Evolutionary conservation across 495 filamentous ascomycete genomes (phyloP).

Genomic region (Darksidea phi): DNA sequence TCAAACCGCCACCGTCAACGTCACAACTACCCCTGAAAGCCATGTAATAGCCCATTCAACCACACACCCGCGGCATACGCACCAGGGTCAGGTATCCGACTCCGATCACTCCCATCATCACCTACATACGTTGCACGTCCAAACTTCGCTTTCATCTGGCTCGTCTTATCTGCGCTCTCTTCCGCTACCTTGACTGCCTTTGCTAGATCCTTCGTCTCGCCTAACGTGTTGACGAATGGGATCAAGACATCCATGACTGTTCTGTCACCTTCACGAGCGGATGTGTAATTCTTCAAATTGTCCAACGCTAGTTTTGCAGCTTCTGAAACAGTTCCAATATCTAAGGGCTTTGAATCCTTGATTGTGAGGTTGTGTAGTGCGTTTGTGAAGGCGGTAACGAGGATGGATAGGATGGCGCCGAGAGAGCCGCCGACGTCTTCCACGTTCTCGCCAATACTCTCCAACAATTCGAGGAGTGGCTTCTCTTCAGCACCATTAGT

Average conservation of each 20-base stretch:
- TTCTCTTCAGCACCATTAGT: slow-evolving; percentile 40
- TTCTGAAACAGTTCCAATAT: slow-evolving; percentile 21
- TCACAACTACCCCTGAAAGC: background rate
- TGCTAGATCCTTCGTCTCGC: slow-evolving; percentile 46
- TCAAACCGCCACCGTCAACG: too few relatives aligned
- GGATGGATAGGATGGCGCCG: slow-evolving; percentile 60
- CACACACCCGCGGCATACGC: slow-evolving; percentile 62
- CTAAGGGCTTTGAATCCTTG: slow-evolving; percentile 11
- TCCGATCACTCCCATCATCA: slow-evolving; percentile 42
- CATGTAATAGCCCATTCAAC: slow-evolving; percentile 51
- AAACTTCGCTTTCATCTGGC: slow-evolving; percentile 55
- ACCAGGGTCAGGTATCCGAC: slow-evolving; percentile 58
- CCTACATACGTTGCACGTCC: slow-evolving; percentile 62
- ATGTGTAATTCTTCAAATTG: slow-evolving; percentile 47
- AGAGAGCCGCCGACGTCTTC: slow-evolving; percentile 63
- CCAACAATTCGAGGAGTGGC: slow-evolving; percentile 52
- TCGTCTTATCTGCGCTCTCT: slow-evolving; percentile 55
- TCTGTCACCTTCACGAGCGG: slow-evolving; percentile 41
- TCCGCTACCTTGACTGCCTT: slow-evolving; percentile 54
- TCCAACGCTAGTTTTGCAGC: slow-evolving; percentile 41
- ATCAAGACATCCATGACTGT: slow-evolving; percentile 62
- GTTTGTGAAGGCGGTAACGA: slow-evolving; percentile 57
- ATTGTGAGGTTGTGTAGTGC: slow-evolving; percentile 39
- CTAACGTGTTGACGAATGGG: slow-evolving; percentile 55
- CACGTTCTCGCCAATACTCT: slow-evolving; percentile 55